Evolutionary conservation across 371 early-diverging fungal species (phyloP).

Genomic region (Saksenaea oblongispora): DNA sequence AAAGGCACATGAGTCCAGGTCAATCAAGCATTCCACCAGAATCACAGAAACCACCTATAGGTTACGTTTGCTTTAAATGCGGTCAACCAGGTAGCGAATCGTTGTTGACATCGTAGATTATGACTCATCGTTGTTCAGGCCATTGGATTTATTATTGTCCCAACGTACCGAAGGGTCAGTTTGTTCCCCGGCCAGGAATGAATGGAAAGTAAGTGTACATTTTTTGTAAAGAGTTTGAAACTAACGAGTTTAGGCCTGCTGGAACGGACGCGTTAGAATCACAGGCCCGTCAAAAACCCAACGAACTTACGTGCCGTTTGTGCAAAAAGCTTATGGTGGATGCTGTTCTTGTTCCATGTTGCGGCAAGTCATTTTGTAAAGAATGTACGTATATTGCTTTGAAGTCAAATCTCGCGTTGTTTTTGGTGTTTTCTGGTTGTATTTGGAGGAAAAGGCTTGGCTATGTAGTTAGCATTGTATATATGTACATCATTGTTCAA

Average conservation of each 20-base stretch:
- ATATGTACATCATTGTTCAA: conserved; percentile 7
- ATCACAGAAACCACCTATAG: conserved; percentile 48
- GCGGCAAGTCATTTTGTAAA: conserved; percentile 86
- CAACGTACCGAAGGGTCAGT: conserved; percentile 51
- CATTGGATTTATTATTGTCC: conserved; percentile 61
- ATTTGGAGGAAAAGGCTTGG: conserved; percentile 3
- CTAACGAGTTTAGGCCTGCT: not conserved
- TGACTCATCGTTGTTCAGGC: conserved; percentile 15
- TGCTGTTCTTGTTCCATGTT: conserved; percentile 85
- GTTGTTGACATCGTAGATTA: not conserved
- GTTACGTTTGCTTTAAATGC: conserved; percentile 55
- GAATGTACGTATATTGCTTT: conserved; percentile 60
- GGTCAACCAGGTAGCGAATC: conserved; percentile 39
- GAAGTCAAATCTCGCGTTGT: not conserved
- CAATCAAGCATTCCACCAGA: conserved; percentile 45
- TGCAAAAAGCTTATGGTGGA: conserved; percentile 79
- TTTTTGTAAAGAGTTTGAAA: not conserved
- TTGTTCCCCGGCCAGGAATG: conserved; percentile 37
- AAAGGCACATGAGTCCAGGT: conserved; percentile 25
- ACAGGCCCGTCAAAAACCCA: conserved; percentile 31
- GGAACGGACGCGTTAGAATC: not conserved
- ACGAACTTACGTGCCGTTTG: conserved; percentile 71
- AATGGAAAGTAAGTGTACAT: conserved; percentile 26
- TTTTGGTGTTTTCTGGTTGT: conserved; percentile 2
- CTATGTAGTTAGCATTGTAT: conserved; percentile 3